Base-by-base conservation (phyloP, 345 rosid genomes). In the Camelina laxa region DNA sequence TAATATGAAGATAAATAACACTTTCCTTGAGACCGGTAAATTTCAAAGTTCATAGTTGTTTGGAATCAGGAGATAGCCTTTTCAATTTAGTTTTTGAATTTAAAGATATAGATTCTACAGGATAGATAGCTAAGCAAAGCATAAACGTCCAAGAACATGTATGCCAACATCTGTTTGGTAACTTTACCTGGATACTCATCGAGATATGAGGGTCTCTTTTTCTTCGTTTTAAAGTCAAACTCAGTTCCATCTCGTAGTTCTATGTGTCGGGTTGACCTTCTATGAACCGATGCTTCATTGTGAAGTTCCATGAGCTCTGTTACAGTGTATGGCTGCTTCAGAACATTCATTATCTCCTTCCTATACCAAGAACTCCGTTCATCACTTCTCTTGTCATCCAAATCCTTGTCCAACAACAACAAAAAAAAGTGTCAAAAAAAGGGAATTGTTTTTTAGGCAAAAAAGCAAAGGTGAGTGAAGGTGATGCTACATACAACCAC, bases 171-270 rank as follows among this genome's bases (percentile, higher is more conserved):
- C 4, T 51, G 69, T 51, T 3, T 36, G 17, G 64, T 62, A 20
- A 65, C 69, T 72, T 24, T 75, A 86, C 97, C 88, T 5, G 57
- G 35, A 60, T 79, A 69, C 42, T 5, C 16, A 9, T 89, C 90
- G 27, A 89, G 84, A 77, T 79, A 89, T 19, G 98, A 92, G 69
- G 79, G 77, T 42, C 75, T 82, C 16, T 4, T 0, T 61, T 19
- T 6, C 2, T 53, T 6, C 1, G 64, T 45, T 2, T 14, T 0
- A 75, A 20, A 76, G 16, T 9, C 0, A 64, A 38, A 38, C 0
- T 35, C 74, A 36, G 69, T 55, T 71, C 89, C 87, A 71, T 69
- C 50, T 45, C 84, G 87, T 30, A 83, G 58, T 4, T 76, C 70
- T 62, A 3, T 35, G 5, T 35, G 47, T 2, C 49, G 67, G 1